Evolutionary conservation across 148 eudicot species (phyloP), one percentile per base, ranked within the genome.

Genomic region (Silene uniflora): DNA sequence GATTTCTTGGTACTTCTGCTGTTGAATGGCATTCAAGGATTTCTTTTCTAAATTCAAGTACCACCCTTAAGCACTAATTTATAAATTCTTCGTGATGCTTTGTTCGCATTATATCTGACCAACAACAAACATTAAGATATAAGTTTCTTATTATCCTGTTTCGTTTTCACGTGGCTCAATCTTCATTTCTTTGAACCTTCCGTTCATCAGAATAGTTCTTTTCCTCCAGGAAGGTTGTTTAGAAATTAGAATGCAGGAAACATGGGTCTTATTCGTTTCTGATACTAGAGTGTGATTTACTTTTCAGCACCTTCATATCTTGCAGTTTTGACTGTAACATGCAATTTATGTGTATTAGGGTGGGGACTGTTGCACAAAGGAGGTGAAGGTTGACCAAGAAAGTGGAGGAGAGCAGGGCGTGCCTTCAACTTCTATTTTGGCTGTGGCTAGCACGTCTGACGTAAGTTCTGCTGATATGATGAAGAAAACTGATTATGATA

Each of bases 341-440:
- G 62, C 76, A 44, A 70, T 77, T 46, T 74, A 71, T 76, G 68
- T 78, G 64, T 60, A 58, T 73, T 83, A 92, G 97, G 88, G 81
- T 56, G 93, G 88, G 49, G 92, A 90, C 76, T 80, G 81, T 82
- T 73, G 75, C 87, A 76, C 83, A 72, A 90, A 84, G 85, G 85
- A 88, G 82, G 85, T 81, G 79, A 90, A 83, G 73, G 78, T 86
- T 77, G 91, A 84, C 75, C 84, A 85, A 72, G 86, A 75, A 62
- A 78, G 71, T 66, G 86, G 78, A 58, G 73, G 73, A 24, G 92
- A 83, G 67, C 76, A 76, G 22, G 61, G 62, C 42, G 58, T 62
- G 83, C 79, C 80, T 46, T 85, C 87, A 73, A 80, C 87, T 44
- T 80, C 85, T 22, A 25, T 72, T 75, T 85, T 67, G 79, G 81